Base-by-base conservation (phyloP, 106 monocot genomes). In the Allium fistulosum region DNA sequence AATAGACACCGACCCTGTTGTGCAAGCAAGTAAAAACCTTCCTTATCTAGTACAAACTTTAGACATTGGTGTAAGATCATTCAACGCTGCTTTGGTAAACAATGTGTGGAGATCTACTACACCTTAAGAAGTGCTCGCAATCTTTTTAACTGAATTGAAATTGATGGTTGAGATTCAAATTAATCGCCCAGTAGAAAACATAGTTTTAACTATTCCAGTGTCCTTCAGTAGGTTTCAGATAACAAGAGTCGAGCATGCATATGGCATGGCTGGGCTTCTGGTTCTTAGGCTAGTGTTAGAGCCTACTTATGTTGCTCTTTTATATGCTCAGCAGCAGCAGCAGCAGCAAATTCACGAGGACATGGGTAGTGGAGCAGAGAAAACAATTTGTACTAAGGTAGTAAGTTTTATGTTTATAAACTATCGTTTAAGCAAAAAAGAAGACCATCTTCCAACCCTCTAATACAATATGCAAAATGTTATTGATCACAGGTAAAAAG, bases 181-280 rank as follows among this genome's bases (percentile, higher is more conserved):
- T 10, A 92, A 79, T 59, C 73, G 69, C 5, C 77, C 76, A 6
- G 68, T 92, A n/a, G 63, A 76, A 49, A 82, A 80, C 76, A 82
- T 71, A 26, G 92, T 92, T 15, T 69, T 92, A 7, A 92, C 92
- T 8, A 63, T 92, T 71, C 92, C 87, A n/a, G 87, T 87, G 49
- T 82, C 92, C 11, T 92, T 92, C 61, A 92, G 80, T 48, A 71
- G 92, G 57, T 84, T 92, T 72, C 92, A 92, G 62, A 84, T 75
- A 26, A 82, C 87, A n/a, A 84, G 92, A 66, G 78, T 92, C 50
- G 87, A 87, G 70, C 79, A 84, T 53, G 87, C 87, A 14, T 87
- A 87, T 74, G 80, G 84, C 26, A 92, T 92, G 84, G 92, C 92
- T 13, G 92, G 87, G 3, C 51, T 92, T 13, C 72, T 78, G 45